These are phyloP conservation scores for Xerocomellus intermedius DNA, from an alignment of 768 basidiomycete species.

Conservation along the genomic window DNA sequence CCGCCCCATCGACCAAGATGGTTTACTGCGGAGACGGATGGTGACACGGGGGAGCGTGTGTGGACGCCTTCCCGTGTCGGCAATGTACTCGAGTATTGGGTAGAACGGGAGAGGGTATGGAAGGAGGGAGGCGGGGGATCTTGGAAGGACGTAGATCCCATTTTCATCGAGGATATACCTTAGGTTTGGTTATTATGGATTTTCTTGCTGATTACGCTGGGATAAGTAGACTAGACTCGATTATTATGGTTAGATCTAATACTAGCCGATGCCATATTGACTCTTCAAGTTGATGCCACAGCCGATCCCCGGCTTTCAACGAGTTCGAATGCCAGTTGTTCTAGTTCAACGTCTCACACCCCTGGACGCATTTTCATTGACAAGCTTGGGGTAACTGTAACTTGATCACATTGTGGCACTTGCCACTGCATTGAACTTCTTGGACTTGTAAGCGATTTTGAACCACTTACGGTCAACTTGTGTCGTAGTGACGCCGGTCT, in stretches of 20 bases:
- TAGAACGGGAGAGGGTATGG: conserved; percentile 68
- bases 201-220: not conserved
- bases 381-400: no score
- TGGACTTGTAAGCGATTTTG: no score
- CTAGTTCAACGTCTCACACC: no score
- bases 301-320: no score
- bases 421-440: no score
- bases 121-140: conserved; percentile 29
- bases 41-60: conserved; percentile 85
- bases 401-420: no score
- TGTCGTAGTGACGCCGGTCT: no score
- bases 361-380: no score
- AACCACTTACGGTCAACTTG: no score
- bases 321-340: no score
- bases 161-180: conserved; percentile 68
- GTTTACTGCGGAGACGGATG: conserved; percentile 81
- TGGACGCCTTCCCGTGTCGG: conserved; percentile 68
- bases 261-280: not conserved
- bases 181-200: conserved; percentile 5
- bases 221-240: conserved; percentile 5
- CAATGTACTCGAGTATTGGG: conserved; percentile 77
- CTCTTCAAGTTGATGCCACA: no score
- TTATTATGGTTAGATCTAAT: not conserved
- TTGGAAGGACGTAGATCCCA: conserved; percentile 75
- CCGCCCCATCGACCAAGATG: conserved; percentile 81